Evolutionary conservation across 176 grass and related monocot genomes (phyloP).

Genomic region (Carex kokanica): DNA sequence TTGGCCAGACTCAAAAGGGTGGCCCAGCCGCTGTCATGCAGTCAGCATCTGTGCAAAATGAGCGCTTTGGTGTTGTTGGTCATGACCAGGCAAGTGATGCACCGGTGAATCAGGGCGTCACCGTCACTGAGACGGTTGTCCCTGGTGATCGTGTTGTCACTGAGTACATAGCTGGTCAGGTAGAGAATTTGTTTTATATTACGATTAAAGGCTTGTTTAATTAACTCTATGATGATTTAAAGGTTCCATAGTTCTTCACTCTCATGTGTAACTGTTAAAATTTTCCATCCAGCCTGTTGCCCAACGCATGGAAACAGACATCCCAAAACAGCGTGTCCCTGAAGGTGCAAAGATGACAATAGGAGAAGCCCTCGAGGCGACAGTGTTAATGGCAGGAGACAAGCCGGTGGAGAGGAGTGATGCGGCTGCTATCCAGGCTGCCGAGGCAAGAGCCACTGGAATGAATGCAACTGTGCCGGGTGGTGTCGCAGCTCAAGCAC

Average conservation of each 20-base stretch:
- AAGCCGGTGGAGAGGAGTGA: conserved; percentile 63
- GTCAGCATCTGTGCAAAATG: conserved; percentile 48
- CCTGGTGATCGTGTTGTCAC: conserved; percentile 48
- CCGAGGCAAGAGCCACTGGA: conserved; percentile 43
- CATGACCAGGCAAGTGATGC: conserved; percentile 48
- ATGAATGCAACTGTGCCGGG: conserved; percentile 29
- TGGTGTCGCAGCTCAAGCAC: conserved; percentile 41
- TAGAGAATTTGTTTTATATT: not conserved
- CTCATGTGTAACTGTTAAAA: not conserved
- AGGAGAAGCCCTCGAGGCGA: conserved; percentile 59
- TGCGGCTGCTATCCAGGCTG: conserved; percentile 65
- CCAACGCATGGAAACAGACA: not conserved
- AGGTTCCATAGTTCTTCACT: not conserved
- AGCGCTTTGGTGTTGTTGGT: conserved; percentile 45
- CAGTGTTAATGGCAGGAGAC: conserved; percentile 25
- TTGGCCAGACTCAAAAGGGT: conserved; percentile 46
- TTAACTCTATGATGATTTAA: not conserved
- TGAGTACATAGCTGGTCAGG: conserved; percentile 72
- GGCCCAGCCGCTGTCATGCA: conserved; percentile 58
- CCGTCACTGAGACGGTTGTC: conserved; percentile 44
- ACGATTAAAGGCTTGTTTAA: not conserved
- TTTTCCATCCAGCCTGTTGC: not conserved
- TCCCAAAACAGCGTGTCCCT: not conserved
- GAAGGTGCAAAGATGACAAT: conserved; percentile 46
- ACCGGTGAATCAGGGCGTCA: conserved; percentile 36